Percentiles rank a stretch among this genome's conserved stretches.
Conservation (phyloP, 768 basidiomycete genomes). For the Termitomyces heimii region DNA sequence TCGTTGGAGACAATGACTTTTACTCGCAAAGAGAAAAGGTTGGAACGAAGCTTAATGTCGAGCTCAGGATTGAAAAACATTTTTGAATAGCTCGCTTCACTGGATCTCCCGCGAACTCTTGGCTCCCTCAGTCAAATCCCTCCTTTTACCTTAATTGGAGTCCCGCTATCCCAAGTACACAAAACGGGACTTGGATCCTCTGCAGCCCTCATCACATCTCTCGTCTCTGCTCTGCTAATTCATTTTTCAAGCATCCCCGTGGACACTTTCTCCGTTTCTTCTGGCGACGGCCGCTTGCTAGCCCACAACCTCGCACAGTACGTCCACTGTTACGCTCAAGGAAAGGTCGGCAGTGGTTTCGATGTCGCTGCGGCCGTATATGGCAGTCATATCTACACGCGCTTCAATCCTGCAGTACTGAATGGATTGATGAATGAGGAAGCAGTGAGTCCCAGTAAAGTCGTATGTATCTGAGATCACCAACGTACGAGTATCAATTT, state of each 20-base stretch:
- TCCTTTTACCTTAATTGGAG: slow-evolving; percentile 70
- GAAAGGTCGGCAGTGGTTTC: slow-evolving; percentile 97
- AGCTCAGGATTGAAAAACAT: neutral
- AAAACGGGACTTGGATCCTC: slow-evolving; percentile 98
- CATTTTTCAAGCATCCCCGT: slow-evolving; percentile 61
- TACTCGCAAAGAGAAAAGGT: slow-evolving; percentile 92
- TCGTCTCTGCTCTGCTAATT: slow-evolving; percentile 79
- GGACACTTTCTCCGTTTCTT: slow-evolving; percentile 37
- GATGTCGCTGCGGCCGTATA: slow-evolving; percentile 93
- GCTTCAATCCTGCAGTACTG: slow-evolving; percentile 74
- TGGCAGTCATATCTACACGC: slow-evolving; percentile 89
- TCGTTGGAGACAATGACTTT: slow-evolving; percentile 95
- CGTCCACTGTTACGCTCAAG: slow-evolving; percentile 93
- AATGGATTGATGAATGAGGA: slow-evolving; percentile 57
- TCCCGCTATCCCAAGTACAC: slow-evolving; percentile 76
- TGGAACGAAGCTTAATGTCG: slow-evolving; percentile 13
- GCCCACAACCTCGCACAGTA: slow-evolving; percentile 94
- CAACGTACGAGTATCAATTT: neutral
- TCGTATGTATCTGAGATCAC: neutral
- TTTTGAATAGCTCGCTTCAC: slow-evolving; percentile 49
- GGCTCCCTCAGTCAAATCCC: slow-evolving; percentile 62
- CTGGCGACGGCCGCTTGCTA: slow-evolving; percentile 46
- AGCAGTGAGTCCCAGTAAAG: slow-evolving; percentile 26
- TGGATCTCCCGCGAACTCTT: slow-evolving; percentile 57
- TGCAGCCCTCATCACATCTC: slow-evolving; percentile 93